These are phyloP conservation scores for Calycina herbarum DNA, from an alignment of 2,329 filamentous ascomycete species.

Conservation along the genomic window DNA sequence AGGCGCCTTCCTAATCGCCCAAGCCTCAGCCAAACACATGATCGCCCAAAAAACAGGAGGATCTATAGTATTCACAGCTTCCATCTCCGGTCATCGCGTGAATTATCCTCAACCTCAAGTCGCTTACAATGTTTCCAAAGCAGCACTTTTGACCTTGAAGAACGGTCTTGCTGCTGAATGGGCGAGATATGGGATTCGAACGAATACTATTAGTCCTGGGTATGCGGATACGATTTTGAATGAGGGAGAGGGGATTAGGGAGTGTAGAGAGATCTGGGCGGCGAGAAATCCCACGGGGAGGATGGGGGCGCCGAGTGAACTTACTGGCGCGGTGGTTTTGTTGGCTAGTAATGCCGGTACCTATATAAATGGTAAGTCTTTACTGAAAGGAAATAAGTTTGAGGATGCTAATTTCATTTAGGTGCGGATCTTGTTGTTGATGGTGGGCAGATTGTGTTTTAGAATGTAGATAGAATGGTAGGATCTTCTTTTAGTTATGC, in stretches of 20 bases:
- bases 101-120: slow-evolving; percentile 73
- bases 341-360: slow-evolving; percentile 60
- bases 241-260: slow-evolving; percentile 58
- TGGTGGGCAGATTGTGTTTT: slow-evolving; percentile 48
- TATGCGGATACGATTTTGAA: slow-evolving; percentile 69
- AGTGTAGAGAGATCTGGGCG: slow-evolving; percentile 56
- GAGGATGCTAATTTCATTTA: slow-evolving; percentile 25
- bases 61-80: slow-evolving; percentile 65
- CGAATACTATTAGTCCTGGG: slow-evolving; percentile 70
- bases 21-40: slow-evolving; percentile 60
- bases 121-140: slow-evolving; percentile 73
- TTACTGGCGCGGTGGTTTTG: slow-evolving; percentile 62
- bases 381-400: background rate
- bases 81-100: slow-evolving; percentile 66
- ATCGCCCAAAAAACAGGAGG: slow-evolving; percentile 50
- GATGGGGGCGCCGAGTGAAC: slow-evolving; percentile 64
- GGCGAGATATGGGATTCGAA: slow-evolving; percentile 67
- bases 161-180: slow-evolving; percentile 71
- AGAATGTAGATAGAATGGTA: background rate
- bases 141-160: slow-evolving; percentile 62
- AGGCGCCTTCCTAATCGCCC: slow-evolving; percentile 68
- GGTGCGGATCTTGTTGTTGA: slow-evolving; percentile 67
- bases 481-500: background rate
- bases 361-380: slow-evolving; percentile 54
- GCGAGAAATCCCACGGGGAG: slow-evolving; percentile 61